phyloP scores from a whole-genome alignment of 164 flowering plant genomes.

The Houttuynia cordata region DNA sequence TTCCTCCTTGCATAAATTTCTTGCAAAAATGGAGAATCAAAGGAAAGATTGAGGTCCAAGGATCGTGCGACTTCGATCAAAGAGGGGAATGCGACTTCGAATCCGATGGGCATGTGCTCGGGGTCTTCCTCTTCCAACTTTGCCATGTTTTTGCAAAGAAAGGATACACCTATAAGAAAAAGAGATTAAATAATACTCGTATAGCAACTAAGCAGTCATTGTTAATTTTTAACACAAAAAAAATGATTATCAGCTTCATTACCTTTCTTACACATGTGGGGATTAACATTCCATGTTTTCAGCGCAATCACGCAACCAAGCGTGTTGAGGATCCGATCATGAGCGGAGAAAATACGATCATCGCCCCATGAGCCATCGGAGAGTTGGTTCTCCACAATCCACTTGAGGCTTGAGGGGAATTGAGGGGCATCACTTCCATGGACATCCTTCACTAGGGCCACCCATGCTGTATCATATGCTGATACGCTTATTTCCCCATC shows the following conservation, averaged over 20 bases:
- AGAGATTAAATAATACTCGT: neutral
- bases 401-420: slow-evolving; percentile 54
- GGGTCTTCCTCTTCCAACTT: slow-evolving; percentile 54
- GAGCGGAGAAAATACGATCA: slow-evolving; percentile 29
- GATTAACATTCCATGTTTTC: slow-evolving; percentile 54
- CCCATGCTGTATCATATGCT: slow-evolving; percentile 94
- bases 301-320: slow-evolving; percentile 72
- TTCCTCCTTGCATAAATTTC: slow-evolving; percentile 49
- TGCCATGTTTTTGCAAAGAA: slow-evolving; percentile 39
- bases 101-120: slow-evolving; percentile 93
- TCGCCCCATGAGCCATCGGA: slow-evolving; percentile 96
- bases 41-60: slow-evolving; percentile 37
- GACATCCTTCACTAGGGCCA: slow-evolving; percentile 55
- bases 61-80: slow-evolving; percentile 50
- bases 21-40: slow-evolving; percentile 42
- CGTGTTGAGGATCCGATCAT: slow-evolving; percentile 70
- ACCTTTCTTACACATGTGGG: slow-evolving; percentile 45
- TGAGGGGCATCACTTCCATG: slow-evolving; percentile 44
- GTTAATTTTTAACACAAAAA: no score
- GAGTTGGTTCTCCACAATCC: slow-evolving; percentile 71
- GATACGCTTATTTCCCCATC: slow-evolving; percentile 79
- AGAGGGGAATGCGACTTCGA: slow-evolving; percentile 86
- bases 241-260: neutral
- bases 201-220: no score
- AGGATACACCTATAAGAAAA: slow-evolving; percentile 35